Evolutionary conservation across 768 basidiomycete species (phyloP).

Genomic region (Termitomyces titanicus): DNA sequence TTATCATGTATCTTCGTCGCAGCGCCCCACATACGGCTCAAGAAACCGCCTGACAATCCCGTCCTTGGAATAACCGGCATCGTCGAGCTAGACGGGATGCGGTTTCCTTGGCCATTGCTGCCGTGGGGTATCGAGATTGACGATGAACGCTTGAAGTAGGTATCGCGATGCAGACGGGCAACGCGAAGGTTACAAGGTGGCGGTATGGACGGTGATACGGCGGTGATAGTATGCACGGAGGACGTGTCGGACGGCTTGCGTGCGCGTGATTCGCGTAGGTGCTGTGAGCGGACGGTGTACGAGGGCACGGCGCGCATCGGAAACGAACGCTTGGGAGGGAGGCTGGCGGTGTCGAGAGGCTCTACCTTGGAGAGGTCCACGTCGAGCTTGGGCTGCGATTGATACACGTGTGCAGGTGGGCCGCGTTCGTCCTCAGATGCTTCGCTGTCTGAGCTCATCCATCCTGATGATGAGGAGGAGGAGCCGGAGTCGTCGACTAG

Average conservation of each 20-base stretch:
- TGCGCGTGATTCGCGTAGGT: slow-evolving; percentile 23
- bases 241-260: slow-evolving; percentile 51
- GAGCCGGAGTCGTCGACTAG: slow-evolving; percentile 62
- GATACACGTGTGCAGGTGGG: slow-evolving; percentile 25
- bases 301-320: slow-evolving; percentile 43
- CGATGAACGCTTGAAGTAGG: slow-evolving; percentile 21
- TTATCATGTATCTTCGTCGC: slow-evolving; percentile 33
- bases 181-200: slow-evolving; percentile 7
- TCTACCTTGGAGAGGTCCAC: slow-evolving; percentile 19
- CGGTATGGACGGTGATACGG: slow-evolving; percentile 23
- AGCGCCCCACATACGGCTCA: slow-evolving; percentile 75
- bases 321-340: slow-evolving; percentile 37
- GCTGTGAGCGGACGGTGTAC: slow-evolving; percentile 34
- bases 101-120: neutral
- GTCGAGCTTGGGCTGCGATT: slow-evolving; percentile 22
- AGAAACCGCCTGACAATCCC: slow-evolving; percentile 43
- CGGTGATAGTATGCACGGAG: slow-evolving; percentile 45
- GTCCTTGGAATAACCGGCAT: slow-evolving; percentile 31
- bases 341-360: slow-evolving; percentile 15
- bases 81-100: slow-evolving; percentile 32
- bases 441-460: slow-evolving; percentile 52
- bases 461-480: slow-evolving; percentile 53
- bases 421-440: slow-evolving; percentile 33
- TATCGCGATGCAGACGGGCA: slow-evolving; percentile 8
- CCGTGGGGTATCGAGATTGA: slow-evolving; percentile 13